Percentiles rank a stretch among this genome's conserved stretches.
phyloP scores from a whole-genome alignment of 768 basidiomycete genomes.

The Leccinum disarticulatum region DNA sequence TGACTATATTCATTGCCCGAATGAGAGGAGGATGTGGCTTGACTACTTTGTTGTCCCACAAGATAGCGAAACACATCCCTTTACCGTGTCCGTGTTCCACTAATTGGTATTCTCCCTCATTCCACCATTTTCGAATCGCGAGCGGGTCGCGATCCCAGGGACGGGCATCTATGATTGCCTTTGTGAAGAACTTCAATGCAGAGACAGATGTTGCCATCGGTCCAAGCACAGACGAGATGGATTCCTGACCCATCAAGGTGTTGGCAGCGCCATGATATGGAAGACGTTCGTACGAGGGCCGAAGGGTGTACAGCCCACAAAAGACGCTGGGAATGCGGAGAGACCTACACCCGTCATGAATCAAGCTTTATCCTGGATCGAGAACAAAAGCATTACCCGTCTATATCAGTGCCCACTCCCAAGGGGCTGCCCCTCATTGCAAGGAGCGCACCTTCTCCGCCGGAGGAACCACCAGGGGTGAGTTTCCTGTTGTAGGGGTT shows the following conservation, averaged over 20 bases:
- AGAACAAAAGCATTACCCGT: slow-evolving; percentile 47
- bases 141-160: slow-evolving; percentile 72
- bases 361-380: not conserved
- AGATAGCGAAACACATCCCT: slow-evolving; percentile 54
- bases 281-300: slow-evolving; percentile 68
- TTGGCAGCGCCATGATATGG: slow-evolving; percentile 70
- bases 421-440: slow-evolving; percentile 46
- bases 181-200: slow-evolving; percentile 63
- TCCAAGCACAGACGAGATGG: slow-evolving; percentile 71
- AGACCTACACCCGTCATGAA: slow-evolving; percentile 43
- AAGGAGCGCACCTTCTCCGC: slow-evolving; percentile 83
- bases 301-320: slow-evolving; percentile 70
- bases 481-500: slow-evolving; percentile 76
- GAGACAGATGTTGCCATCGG: slow-evolving; percentile 61
- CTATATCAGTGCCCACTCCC: slow-evolving; percentile 82
- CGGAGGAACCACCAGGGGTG: slow-evolving; percentile 80
- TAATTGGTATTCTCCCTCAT: slow-evolving; percentile 56
- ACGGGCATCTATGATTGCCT: slow-evolving; percentile 32
- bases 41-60: slow-evolving; percentile 65
- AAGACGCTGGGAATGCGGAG: slow-evolving; percentile 72
- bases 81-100: slow-evolving; percentile 57
- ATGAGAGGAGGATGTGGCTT: slow-evolving; percentile 65
- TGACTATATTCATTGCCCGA: slow-evolving; percentile 59
- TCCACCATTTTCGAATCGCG: slow-evolving; percentile 58
- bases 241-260: slow-evolving; percentile 71